Conservation (phyloP, 768 basidiomycete genomes). For the Kwoniella sp. region DNA sequence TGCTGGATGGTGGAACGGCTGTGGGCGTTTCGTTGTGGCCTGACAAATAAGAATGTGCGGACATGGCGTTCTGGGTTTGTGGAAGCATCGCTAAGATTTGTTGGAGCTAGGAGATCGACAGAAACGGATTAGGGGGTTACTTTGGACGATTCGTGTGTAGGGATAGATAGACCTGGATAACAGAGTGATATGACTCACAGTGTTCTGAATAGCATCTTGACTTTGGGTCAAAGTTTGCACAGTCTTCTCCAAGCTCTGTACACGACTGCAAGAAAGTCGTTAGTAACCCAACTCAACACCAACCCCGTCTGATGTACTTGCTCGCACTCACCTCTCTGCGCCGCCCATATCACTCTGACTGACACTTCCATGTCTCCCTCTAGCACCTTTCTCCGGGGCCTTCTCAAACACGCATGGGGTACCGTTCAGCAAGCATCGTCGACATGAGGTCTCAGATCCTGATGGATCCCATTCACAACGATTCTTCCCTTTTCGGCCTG, state of each 20-base stretch:
- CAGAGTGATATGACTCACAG: slow-evolving; percentile 23
- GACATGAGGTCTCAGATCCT: slow-evolving; percentile 28
- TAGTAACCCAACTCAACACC: neutral
- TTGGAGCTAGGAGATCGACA: slow-evolving; percentile 39
- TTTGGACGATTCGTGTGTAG: neutral
- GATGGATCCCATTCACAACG: slow-evolving; percentile 50
- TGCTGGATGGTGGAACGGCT: slow-evolving; percentile 32
- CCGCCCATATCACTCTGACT: slow-evolving; percentile 20
- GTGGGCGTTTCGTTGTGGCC: slow-evolving; percentile 19
- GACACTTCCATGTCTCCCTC: slow-evolving; percentile 22
- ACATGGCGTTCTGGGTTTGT: slow-evolving; percentile 4
- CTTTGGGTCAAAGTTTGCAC: slow-evolving; percentile 46
- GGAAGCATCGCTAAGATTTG: slow-evolving; percentile 51
- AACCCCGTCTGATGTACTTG: neutral
- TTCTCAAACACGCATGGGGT: slow-evolving; percentile 52
- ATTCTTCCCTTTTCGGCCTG: slow-evolving; percentile 53
- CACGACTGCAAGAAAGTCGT: slow-evolving; percentile 27
- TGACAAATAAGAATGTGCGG: slow-evolving; percentile 11
- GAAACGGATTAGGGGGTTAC: neutral
- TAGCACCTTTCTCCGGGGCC: slow-evolving; percentile 27
- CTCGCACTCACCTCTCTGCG: slow-evolving; percentile 37
- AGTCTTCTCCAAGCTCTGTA: slow-evolving; percentile 40
- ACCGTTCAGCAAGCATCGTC: slow-evolving; percentile 44
- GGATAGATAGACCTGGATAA: no score
- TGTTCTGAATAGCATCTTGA: slow-evolving; percentile 51